Base-by-base conservation (phyloP, 139 green algal genomes). In the Protoeuglena noctilucae region DNA sequence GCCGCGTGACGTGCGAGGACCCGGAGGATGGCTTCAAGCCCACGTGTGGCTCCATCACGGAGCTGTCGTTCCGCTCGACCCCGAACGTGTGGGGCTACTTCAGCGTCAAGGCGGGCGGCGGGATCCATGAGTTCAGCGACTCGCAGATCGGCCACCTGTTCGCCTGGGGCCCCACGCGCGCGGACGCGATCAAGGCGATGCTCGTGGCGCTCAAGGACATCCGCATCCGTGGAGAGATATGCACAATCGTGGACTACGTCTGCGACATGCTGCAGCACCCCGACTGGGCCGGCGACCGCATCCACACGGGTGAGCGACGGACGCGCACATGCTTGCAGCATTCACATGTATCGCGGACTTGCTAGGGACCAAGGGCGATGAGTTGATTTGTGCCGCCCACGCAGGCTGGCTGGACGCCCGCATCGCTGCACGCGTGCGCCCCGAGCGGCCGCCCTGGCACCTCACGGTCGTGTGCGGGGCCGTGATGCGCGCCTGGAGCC, bases 131-230 rank as follows among this genome's bases (percentile, higher is more conserved):
- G 74, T 99, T 84, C 67, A 87, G 75, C 21, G 92, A 98, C 68
- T 95, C 83, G 0, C 85, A 94, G 75, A 97, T 98, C 71, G 91
- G 91, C 1, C 89, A 97, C 67, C 62, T 98, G 47, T 98, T 98
- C 68, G 89, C 90, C 21, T 80, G 85, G 48, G 89, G 84, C 2
- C 60, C 81, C 0, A 91, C 56, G 1, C 70, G 89, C 3, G 73
- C 78, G 22, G 80, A 74, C 1, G 86, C 91, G 14, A 82, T 90
- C n/a, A 74, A 80, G 1, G 71, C 77, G 26, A 93, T 99, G 83
- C 76, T 94, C 39, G 81, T 95, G 28, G 87, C 92, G 0, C 75
- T 99, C 40, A 82, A 86, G 46, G 86, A 96, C 53, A 56, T 99
- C 30, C 74, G 76, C 28, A 86, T 98, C 25, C 72, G 91, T 0